Percentiles rank a stretch among this genome's conserved stretches.
phyloP scores from a whole-genome alignment of 345 rosid species.

The Iberis pinnata region DNA sequence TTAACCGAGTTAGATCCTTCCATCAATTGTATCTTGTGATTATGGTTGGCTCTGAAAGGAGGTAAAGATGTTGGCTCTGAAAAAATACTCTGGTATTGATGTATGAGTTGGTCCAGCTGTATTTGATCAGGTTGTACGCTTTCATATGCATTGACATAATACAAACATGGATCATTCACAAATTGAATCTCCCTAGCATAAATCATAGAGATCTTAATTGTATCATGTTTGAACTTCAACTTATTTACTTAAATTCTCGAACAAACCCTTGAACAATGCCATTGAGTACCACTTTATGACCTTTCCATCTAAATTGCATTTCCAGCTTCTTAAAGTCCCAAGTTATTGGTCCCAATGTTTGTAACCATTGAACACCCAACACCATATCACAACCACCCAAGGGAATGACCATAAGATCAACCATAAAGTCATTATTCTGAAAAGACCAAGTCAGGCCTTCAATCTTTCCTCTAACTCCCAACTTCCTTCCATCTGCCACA shows the following conservation, averaged over 20 bases:
- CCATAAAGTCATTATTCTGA: accelerated
- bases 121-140: too few relatives aligned
- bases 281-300: not conserved
- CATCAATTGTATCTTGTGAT: too few relatives aligned
- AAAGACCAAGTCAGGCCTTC: accelerated
- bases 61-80: too few relatives aligned
- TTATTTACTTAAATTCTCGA: not conserved
- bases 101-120: too few relatives aligned
- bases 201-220: too few relatives aligned
- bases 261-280: not conserved
- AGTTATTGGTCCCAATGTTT: not conserved
- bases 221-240: not conserved
- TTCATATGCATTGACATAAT: too few relatives aligned
- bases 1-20: too few relatives aligned
- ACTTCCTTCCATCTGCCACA: not conserved
- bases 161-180: too few relatives aligned
- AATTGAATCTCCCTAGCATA: too few relatives aligned
- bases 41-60: too few relatives aligned
- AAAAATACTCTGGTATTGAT: too few relatives aligned
- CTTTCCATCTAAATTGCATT: not conserved
- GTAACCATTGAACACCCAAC: not conserved
- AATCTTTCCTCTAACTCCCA: not conserved
- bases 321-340: not conserved
- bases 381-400: not conserved
- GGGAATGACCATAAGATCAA: not conserved